These are phyloP conservation scores for Phaffia rhodozyma DNA, from an alignment of 1,284 basidiomycete genomes.

Conservation along the genomic window DNA sequence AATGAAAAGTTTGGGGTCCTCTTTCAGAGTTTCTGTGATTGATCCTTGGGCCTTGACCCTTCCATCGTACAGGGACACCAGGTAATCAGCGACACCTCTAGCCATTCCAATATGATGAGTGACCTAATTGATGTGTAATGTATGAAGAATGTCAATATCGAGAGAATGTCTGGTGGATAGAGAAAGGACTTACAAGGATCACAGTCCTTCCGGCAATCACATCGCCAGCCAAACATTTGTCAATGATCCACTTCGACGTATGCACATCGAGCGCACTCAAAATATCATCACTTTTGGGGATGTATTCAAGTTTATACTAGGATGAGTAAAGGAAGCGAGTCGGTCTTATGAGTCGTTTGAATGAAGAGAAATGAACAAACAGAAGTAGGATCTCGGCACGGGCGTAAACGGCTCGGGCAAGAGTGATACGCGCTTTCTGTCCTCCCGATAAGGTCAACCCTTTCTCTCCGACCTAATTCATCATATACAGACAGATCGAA, in stretches of 20 bases:
- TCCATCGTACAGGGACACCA: conserved; percentile 46
- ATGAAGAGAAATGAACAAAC: conserved; percentile 26
- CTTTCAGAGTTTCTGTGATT: conserved; percentile 23
- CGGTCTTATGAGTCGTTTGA: neutral
- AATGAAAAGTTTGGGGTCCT: conserved; percentile 20
- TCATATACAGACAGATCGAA: neutral
- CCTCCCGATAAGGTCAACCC: conserved; percentile 41
- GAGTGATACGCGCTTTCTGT: conserved; percentile 59
- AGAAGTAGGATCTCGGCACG: conserved; percentile 48
- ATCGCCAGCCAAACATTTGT: conserved; percentile 58
- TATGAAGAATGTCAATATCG: conserved; percentile 34
- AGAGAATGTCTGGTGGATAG: neutral
- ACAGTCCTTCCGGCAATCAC: conserved; percentile 56
- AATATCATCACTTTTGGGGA: conserved; percentile 46
- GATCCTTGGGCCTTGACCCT: conserved; percentile 31
- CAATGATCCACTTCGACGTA: conserved; percentile 62
- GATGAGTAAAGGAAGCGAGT: neutral
- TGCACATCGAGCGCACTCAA: conserved; percentile 42
- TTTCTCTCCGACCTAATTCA: conserved; percentile 37
- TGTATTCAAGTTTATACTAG: neutral
- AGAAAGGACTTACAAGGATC: conserved; percentile 47
- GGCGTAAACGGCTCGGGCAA: conserved; percentile 60
- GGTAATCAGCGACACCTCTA: conserved; percentile 51
- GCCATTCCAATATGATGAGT: conserved; percentile 58
- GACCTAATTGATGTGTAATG: conserved; percentile 11